These are phyloP conservation scores for Cladobotryum protrusum DNA, from an alignment of 2,329 filamentous ascomycete genomes.

Conservation along the genomic window DNA sequence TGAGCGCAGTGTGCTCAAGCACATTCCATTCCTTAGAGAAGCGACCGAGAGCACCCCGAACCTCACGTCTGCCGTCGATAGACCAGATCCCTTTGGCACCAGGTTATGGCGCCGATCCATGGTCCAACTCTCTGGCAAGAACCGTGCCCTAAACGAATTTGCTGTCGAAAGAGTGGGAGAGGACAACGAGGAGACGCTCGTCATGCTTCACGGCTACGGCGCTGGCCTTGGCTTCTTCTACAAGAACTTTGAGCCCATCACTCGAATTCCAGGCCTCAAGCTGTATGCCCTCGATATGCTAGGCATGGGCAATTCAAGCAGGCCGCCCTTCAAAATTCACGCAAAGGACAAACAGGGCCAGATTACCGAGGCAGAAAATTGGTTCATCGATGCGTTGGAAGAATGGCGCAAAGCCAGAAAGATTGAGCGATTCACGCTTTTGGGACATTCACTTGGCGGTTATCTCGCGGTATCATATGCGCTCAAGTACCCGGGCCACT, in stretches of 20 bases:
- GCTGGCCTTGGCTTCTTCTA: constrained; percentile 97
- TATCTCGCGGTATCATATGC: constrained; percentile 95
- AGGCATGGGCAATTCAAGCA: constrained; percentile 84
- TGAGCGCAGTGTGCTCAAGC: constrained; percentile 81
- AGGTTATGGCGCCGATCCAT: constrained; percentile 81
- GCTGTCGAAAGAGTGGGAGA: constrained; percentile 80
- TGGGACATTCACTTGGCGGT: constrained; percentile 89
- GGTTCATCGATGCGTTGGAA: constrained; percentile 93
- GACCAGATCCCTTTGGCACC: constrained; percentile 74
- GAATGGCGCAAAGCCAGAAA: constrained; percentile 89
- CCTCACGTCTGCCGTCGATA: constrained; percentile 33
- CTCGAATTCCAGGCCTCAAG: constrained; percentile 73
- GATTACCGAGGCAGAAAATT: constrained; percentile 83
- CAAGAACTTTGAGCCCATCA: constrained; percentile 90
- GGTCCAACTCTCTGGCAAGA: constrained; percentile 76
- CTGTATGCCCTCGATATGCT: constrained; percentile 92
- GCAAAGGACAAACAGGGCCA: constrained; percentile 75
- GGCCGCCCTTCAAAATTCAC: constrained; percentile 77
- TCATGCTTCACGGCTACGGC: constrained; percentile 95
- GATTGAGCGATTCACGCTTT: constrained; percentile 86
- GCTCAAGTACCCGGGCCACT: constrained; percentile 85
- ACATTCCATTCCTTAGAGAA: constrained; percentile 76
- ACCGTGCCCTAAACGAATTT: constrained; percentile 87
- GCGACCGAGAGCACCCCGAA: constrained; percentile 59
- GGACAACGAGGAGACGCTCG: constrained; percentile 73